These are phyloP conservation scores for Parastagonospora avenae DNA, from an alignment of 2,329 filamentous ascomycete species.

Conservation along the genomic window DNA sequence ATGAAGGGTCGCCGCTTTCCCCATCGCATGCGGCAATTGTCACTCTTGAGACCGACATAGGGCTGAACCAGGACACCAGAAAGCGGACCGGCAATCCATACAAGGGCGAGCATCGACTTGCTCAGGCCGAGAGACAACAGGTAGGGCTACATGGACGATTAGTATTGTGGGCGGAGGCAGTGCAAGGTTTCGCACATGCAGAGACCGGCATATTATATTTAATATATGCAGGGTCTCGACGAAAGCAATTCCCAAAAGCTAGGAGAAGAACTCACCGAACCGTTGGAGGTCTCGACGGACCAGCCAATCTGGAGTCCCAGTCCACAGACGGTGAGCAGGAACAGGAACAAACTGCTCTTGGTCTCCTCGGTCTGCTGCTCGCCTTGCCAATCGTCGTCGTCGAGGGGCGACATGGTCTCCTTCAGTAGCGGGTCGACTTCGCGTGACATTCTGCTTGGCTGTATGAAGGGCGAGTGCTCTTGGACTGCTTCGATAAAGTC, in stretches of 20 bases:
- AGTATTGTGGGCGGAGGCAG: background rate
- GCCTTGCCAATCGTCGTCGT: constrained; percentile 50
- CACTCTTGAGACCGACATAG: constrained; percentile 60
- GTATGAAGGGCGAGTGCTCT: constrained; percentile 44
- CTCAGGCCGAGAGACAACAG: constrained; percentile 58
- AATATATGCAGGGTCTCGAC: constrained; percentile 9
- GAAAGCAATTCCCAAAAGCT: background rate
- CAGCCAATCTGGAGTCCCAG: constrained; percentile 91
- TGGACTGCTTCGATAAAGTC: constrained; percentile 43
- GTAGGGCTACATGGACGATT: constrained; percentile 49
- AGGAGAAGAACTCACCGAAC: constrained; percentile 63
- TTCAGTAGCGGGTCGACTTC: constrained; percentile 42
- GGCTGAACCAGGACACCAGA: constrained; percentile 60
- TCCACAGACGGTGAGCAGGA: constrained; percentile 83
- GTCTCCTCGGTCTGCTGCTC: constrained; percentile 62
- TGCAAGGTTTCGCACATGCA: background rate
- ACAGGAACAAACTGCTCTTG: constrained; percentile 84
- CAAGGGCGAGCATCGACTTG: constrained; percentile 57
- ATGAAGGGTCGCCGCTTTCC: constrained; percentile 61
- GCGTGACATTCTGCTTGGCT: constrained; percentile 29
- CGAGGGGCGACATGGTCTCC: constrained; percentile 38
- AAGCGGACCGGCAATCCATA: constrained; percentile 63
- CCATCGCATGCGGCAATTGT: constrained; percentile 54
- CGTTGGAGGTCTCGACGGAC: constrained; percentile 93
- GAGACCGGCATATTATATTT: background rate